Base-by-base conservation (phyloP, 1,284 basidiomycete species). In the Phylloporus sp. region DNA sequence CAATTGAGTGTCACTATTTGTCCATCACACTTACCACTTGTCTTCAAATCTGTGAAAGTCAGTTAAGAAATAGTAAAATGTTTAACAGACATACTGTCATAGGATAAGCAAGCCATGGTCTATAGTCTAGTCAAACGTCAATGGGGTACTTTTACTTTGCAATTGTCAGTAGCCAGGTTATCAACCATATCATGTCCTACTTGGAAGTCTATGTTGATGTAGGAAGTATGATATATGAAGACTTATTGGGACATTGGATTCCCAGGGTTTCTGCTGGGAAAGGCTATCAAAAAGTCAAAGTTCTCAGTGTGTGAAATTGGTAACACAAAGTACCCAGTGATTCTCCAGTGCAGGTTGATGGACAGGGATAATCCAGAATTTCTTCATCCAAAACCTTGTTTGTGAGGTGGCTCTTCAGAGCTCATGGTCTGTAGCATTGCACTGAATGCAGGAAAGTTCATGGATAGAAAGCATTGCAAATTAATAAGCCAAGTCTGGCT, bases 201-300 rank as follows among this genome's bases (percentile, higher is more conserved):
- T 3, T 18, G 34, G 34, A 15, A 37, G 34, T 37, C 34, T 37
- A 15, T 37, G 34, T 37, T 37, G 34, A 37, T 15, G 8, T 37
- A 15, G 34, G 15, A 37, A 37, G 34, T 37, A 37, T 37, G 34
- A 37, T 37, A 46, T 20, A 46, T 46, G 8, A 46, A 47, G 6
- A 6, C 46, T 55, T 49, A 54, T 46, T 10, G 15, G 29, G 42
- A 55, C 59, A 49, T 55, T 46, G 2, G 28, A 39, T 42, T 49
- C 22, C 62, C 62, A 61, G 5, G 47, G 32, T 24, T 46, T 51
- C 28, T 52, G 24, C 34, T 42, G 37, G n/a, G 58, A 39, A 8
- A 63, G 26, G 7, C 62, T 63, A 26, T 63, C 58, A 26, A 63
- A 63, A 17, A 63, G 62, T 29, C 26, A 15, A 29, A 63, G 57